Percentiles rank a stretch among this genome's conserved stretches.
Evolutionary conservation across 2,329 filamentous ascomycete genomes (phyloP).

Genomic region (Fusarium sacchari): DNA sequence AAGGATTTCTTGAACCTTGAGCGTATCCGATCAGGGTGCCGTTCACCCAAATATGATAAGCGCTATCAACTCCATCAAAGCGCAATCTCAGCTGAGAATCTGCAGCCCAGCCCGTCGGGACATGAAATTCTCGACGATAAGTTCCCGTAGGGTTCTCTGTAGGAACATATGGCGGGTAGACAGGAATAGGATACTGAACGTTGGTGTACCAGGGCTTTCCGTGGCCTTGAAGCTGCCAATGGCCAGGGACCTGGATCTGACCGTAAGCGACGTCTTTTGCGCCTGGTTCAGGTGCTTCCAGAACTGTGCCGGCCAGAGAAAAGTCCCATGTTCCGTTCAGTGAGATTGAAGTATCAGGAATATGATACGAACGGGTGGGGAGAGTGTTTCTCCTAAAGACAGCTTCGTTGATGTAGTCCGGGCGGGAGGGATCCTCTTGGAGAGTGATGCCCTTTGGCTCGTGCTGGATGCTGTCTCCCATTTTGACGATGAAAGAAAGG

Average conservation of each 20-base stretch:
- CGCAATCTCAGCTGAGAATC: slow-evolving; percentile 68
- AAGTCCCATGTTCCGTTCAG: slow-evolving; percentile 70
- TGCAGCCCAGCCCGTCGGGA: slow-evolving; percentile 59
- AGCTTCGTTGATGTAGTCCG: slow-evolving; percentile 61
- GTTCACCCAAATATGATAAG: slow-evolving; percentile 77
- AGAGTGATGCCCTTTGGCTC: slow-evolving; percentile 44
- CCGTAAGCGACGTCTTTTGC: slow-evolving; percentile 59
- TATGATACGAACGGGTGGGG: slow-evolving; percentile 61
- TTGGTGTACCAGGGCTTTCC: slow-evolving; percentile 77
- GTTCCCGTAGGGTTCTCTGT: slow-evolving; percentile 72
- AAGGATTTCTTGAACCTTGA: slow-evolving; percentile 74
- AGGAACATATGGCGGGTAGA: slow-evolving; percentile 70
- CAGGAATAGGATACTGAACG: slow-evolving; percentile 71
- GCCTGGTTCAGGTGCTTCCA: slow-evolving; percentile 54
- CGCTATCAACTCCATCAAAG: slow-evolving; percentile 78
- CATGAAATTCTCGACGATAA: slow-evolving; percentile 65
- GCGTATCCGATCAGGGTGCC: slow-evolving; percentile 72
- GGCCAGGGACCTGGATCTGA: slow-evolving; percentile 69
- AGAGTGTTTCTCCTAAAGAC: slow-evolving; percentile 65
- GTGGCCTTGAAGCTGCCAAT: slow-evolving; percentile 77
- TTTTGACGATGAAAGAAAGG: slow-evolving; percentile 6
- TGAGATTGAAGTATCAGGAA: slow-evolving; percentile 59
- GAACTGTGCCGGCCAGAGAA: slow-evolving; percentile 57
- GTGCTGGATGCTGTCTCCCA: slow-evolving; percentile 30
- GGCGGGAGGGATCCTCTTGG: slow-evolving; percentile 49